Base-by-base conservation (phyloP, 2,329 filamentous ascomycete genomes). In the Teratosphaeria destructans region DNA sequence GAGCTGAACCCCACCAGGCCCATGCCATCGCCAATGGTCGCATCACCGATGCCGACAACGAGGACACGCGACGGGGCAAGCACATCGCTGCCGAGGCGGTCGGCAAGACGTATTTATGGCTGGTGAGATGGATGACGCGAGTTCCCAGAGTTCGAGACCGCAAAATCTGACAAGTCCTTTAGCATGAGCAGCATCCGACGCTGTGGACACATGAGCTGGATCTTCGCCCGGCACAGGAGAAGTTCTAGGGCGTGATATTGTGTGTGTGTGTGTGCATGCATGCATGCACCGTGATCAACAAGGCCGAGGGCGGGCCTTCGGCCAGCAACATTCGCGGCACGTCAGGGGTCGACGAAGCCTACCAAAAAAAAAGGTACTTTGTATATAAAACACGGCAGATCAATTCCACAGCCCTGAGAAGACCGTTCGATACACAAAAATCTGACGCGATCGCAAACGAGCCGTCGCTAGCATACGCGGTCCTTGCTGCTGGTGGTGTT, bases 1-100 rank as follows among this genome's bases (percentile, higher is more conserved):
- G 23, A 23, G 23, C 23, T 23, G 23, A 23, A 23, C 23, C 23
- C 23, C 23, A 23, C 37, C 16, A 49, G 43, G 43, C 43, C 43
- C 82, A 85, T 70, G 76, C 81, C 2, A 81, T 85, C 61, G 81
- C 79, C 0, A 84, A 84, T 65, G 81, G 81, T 0, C 71, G 69
- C 0, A 83, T 84, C 58, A 73, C 71, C 16, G 81, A 83, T 66
- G 78, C 78, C 58, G 72, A 80, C 32, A 76, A 75, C 0, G 76
- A 80, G 58, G 77, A 78, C 32, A 75, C 76, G 52, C 72, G 72
- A 64, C 74, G 66, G 0, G 81, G 81, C 3, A 82, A 81, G 74
- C 80, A 78, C 60, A 85, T 84, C 74, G 79, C 79, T 56, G 80
- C 81, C 0, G 81, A 84, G 67, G 80, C 79, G 29, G 80, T 85